Percentiles rank a stretch among this genome's conserved stretches.
phyloP scores from a whole-genome alignment of 2,329 filamentous ascomycete species.

The Aspergillus quadrilineatus region DNA sequence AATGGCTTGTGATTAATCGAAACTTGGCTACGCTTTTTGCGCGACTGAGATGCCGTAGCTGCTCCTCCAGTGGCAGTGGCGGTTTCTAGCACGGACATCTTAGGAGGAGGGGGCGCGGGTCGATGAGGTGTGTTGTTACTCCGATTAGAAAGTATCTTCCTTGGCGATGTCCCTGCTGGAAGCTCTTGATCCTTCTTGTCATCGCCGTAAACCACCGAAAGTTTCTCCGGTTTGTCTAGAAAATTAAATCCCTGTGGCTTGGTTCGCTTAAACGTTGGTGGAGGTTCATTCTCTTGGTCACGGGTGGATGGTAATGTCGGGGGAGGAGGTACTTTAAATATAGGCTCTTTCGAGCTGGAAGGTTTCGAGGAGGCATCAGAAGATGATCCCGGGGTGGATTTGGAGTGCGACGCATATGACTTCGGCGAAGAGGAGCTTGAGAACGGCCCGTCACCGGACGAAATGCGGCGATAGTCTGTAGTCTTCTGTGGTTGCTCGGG shows the following conservation, averaged over 20 bases:
- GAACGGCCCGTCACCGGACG: constrained; percentile 30
- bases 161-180: constrained; percentile 46
- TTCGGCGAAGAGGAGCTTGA: constrained; percentile 38
- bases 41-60: constrained; percentile 68
- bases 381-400: constrained; percentile 45
- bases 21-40: constrained; percentile 77
- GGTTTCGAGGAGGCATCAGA: constrained; percentile 41
- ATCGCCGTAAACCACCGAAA: constrained; percentile 50
- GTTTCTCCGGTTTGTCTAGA: constrained; percentile 58
- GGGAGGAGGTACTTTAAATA: constrained; percentile 58
- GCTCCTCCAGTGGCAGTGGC: constrained; percentile 82
- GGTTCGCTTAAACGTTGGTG: constrained; percentile 64
- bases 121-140: constrained; percentile 73
- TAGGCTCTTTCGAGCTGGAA: constrained; percentile 47
- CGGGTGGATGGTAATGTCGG: constrained; percentile 61
- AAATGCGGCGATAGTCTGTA: constrained; percentile 24
- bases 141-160: constrained; percentile 52
- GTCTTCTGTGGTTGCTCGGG: constrained; percentile 29
- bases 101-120: constrained; percentile 79
- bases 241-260: constrained; percentile 58
- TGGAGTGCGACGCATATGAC: constrained; percentile 35
- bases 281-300: constrained; percentile 83
- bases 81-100: constrained; percentile 94
- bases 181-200: constrained; percentile 48
- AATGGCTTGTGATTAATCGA: constrained; percentile 89